A percentile compares a stretch with the other conserved stretches of the same genome.
phyloP scores from a whole-genome alignment of 108 stramenopile genomes.

The Cyclotella choctawhatcheeana region DNA sequence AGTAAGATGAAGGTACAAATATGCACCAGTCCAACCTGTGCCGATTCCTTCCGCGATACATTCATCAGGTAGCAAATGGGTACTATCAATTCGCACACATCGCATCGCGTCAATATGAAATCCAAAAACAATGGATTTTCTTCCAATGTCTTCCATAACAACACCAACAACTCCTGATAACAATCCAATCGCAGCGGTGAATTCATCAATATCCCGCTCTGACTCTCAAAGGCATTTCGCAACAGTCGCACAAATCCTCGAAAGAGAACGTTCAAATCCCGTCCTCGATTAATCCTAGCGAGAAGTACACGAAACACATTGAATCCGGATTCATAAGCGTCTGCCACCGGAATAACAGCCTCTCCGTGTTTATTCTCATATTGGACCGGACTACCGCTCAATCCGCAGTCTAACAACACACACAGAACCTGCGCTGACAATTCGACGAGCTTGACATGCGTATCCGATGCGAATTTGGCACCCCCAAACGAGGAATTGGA shows the following conservation, averaged over 20 bases:
- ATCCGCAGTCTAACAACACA: slow-evolving; percentile 89
- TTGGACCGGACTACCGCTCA: slow-evolving; percentile 73
- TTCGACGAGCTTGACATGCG: slow-evolving; percentile 81
- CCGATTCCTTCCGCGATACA: slow-evolving; percentile 84
- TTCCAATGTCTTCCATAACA: slow-evolving; percentile 97
- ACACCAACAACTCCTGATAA: slow-evolving; percentile 94
- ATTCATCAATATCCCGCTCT: slow-evolving; percentile 80
- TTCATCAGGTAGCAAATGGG: slow-evolving; percentile 96
- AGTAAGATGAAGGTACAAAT: slow-evolving; percentile 96
- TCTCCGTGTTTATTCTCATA: slow-evolving; percentile 67
- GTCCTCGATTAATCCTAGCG: slow-evolving; percentile 72
- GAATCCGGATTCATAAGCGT: slow-evolving; percentile 76
- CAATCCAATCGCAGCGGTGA: slow-evolving; percentile 77
- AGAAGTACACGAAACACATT: slow-evolving; percentile 91
- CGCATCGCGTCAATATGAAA: slow-evolving; percentile 83
- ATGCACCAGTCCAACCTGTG: slow-evolving; percentile 92
- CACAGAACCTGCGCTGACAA: slow-evolving; percentile 87
- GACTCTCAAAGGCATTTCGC: slow-evolving; percentile 80
- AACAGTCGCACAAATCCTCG: slow-evolving; percentile 90
- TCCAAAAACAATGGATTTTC: slow-evolving; percentile 93
- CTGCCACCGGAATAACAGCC: slow-evolving; percentile 65
- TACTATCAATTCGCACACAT: slow-evolving; percentile 84
- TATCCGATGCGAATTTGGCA: slow-evolving; percentile 69
- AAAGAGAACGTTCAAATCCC: slow-evolving; percentile 83
- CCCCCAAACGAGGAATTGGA: slow-evolving; percentile 55